Evolutionary conservation across 176 grass and related monocot species (phyloP), one percentile per base, ranked within the genome.

Genomic region (Oryza meridionalis): DNA sequence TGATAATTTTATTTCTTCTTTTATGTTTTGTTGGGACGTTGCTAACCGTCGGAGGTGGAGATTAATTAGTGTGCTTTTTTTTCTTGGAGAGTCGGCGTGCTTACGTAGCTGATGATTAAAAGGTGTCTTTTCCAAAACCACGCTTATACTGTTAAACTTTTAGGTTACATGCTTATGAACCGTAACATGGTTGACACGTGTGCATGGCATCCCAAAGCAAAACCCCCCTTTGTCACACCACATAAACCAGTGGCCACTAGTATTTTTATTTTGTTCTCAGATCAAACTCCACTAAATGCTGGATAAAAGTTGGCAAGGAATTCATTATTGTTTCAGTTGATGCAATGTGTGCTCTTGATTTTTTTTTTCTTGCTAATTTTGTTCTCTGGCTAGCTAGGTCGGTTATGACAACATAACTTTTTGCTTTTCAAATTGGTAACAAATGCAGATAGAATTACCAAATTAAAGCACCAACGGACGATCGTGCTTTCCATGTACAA

Each of bases 11-110:
- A 3, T 64, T 64, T 12, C 7, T 6, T 65, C 53, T 76, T 53
- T 47, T 31, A 9, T 69, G 45, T 44, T 29, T 44, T n/a, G 81
- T 44, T 85, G 83, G 66, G 66, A 81, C 26, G 88, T 69, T 85
- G 71, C 77, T 85, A 85, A 85, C 88, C 88, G 78, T 89, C 10
- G 72, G 77, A 81, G 72, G 77, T 89, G 88, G 83, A 27, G 44
- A 46, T 49, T 70, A 22, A 70, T 82, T 44, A 73, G 67, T 78
- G 67, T 67, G 81, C 80, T 78, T 63, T 35, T 26, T 73, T 35
- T 26, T 73, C 17, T 61, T 22, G 21, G 8, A 73, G 67, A 73
- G 67, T 53, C 7, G 68, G 46, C 67, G 27, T 73, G 67, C 78
- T 90, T 86, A 67, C 55, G 63, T 38, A 78, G 77, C 40, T 69